Base-by-base conservation (phyloP, 176 grass and related monocot species). In the Stipa capillata region DNA sequence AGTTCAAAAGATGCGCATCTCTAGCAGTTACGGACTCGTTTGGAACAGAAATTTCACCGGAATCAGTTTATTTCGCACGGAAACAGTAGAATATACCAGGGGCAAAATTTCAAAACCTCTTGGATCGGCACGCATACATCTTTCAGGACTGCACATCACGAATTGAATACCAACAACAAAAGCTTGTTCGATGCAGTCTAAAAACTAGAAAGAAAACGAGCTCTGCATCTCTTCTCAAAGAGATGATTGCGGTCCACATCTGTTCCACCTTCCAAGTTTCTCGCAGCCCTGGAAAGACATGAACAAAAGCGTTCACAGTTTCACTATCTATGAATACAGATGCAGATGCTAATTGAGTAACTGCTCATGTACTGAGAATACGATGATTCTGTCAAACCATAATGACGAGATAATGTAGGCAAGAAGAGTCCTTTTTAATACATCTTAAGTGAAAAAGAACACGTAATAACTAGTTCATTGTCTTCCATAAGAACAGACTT, bases 261-360 rank as follows among this genome's bases (percentile, higher is more conserved):
- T 92, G 54, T 87, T 95, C 93, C 89, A 95, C 79, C 87, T 83
- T 50, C 81, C 93, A 53, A 95, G 78, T 79, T 89, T 95, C 67
- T 95, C 89, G 1, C 56, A 57, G 13, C 93, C 89, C 93, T 95
- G 76, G n/a, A n/a, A n/a, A 33, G 35, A 21, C 69, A 54, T 44
- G 6, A 85, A 61, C 28, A 17, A 0, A 59, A 31, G n/a, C 8
- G 43, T 29, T 13, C 37, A 56, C 45, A 58, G 14, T 60, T 68
- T 55, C 31, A 33, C 35, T 50, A 32, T 6, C 2, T 43, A 78
- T 57, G 15, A 39, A 72, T 20, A 49, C 32, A 58, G 20, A 43
- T 32, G 75, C 29, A 67, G 18, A 52, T 3, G 47, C 32, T 3
- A 15, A 15, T 35, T 53, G 12, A n/a, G n/a, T n/a, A n/a, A 63